phyloP scores from a whole-genome alignment of 1,284 basidiomycete genomes.

The Ceratobasidium sp. region DNA sequence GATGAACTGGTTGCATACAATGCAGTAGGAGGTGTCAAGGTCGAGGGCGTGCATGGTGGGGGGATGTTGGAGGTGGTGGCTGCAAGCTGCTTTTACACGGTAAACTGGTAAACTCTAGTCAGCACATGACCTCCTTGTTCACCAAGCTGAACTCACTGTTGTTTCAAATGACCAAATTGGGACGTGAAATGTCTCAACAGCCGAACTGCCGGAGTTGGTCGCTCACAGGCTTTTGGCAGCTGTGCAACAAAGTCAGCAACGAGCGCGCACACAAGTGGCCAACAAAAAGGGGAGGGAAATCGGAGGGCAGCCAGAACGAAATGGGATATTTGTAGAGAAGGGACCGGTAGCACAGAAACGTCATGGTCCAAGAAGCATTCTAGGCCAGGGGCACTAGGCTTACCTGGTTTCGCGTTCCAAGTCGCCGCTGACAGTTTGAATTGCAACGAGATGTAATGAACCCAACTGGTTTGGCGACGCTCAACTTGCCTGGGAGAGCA shows the following conservation, averaged over 20 bases:
- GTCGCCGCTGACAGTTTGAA: slow-evolving; percentile 26
- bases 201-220: slow-evolving; percentile 15
- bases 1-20: slow-evolving; percentile 38
- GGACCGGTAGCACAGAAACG: slow-evolving; percentile 3
- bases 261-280: background rate
- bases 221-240: slow-evolving; percentile 19
- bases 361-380: slow-evolving; percentile 4
- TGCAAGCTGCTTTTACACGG: background rate
- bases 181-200: slow-evolving; percentile 19
- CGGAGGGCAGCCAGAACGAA: background rate
- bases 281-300: slow-evolving; percentile 4
- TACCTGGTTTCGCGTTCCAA: slow-evolving; percentile 14
- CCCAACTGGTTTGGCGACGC: background rate
- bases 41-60: slow-evolving; percentile 31
- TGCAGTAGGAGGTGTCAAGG: slow-evolving; percentile 36
- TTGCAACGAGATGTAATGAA: background rate
- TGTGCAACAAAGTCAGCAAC: slow-evolving; percentile 2
- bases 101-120: slow-evolving; percentile 1
- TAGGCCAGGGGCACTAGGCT: slow-evolving; percentile 35
- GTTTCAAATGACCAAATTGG: slow-evolving; percentile 19
- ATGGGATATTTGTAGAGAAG: slow-evolving; percentile 21
- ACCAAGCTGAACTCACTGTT: slow-evolving; percentile 21
- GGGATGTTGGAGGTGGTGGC: slow-evolving; percentile 18
- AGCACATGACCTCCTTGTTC: slow-evolving; percentile 17
- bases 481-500: background rate